A percentile compares a stretch with the other conserved stretches of the same genome.
phyloP scores from a whole-genome alignment of 2,329 filamentous ascomycete species.

The Neopestalotiopsis sp. region DNA sequence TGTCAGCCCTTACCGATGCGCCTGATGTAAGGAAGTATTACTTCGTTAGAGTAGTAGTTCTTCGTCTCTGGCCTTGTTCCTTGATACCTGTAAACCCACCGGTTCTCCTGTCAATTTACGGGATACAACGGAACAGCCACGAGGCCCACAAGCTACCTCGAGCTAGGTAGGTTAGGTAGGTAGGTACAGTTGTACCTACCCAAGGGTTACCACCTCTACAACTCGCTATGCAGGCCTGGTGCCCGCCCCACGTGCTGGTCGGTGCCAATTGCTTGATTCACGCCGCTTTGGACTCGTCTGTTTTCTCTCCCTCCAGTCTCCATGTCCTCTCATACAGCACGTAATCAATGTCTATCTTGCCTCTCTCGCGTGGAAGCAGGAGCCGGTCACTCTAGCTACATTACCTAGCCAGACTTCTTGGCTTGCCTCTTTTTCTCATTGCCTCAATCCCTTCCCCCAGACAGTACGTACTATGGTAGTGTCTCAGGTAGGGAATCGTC shows the following conservation, averaged over 20 bases:
- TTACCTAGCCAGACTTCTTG: no score
- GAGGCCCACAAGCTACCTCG: background rate
- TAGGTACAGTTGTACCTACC: no score
- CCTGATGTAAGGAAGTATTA: background rate
- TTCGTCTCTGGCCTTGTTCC: background rate
- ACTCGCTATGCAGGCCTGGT: background rate
- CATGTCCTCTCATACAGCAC: background rate
- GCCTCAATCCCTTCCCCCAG: background rate
- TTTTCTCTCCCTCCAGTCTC: background rate
- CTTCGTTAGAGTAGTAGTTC: no score
- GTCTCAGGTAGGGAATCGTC: background rate
- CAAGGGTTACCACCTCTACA: no score
- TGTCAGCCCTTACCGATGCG: background rate
- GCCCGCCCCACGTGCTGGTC: background rate
- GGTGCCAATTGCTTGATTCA: conserved; percentile 1
- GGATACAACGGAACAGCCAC: background rate
- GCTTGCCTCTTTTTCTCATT: no score
- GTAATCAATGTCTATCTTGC: no score
- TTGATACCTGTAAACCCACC: background rate
- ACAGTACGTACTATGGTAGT: background rate
- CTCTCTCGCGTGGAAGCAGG: no score
- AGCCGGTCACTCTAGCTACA: no score
- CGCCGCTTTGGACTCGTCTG: background rate
- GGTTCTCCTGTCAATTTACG: conserved; percentile 10
- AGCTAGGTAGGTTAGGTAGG: no score